Base-by-base conservation (phyloP, 495 filamentous ascomycete species). In the Penicillium subrubescens region DNA sequence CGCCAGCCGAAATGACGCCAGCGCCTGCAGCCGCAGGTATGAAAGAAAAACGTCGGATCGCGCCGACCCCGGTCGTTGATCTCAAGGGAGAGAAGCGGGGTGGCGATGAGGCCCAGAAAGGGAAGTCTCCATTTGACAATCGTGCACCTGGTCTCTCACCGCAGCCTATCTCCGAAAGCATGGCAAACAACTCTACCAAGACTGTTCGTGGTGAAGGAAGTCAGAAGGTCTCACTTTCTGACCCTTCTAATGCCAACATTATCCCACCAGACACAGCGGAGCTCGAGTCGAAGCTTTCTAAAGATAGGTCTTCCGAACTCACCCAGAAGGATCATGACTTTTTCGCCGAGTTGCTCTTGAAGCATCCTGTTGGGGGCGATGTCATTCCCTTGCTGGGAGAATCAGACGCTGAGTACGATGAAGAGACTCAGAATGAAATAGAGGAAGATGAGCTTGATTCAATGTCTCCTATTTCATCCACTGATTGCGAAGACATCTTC, bases 351-450 rank as follows among this genome's bases (percentile, higher is more conserved):
- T 75, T 79, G 31, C 62, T 87, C 3, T 53, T 81, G 14, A 86
- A 83, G 51, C 84, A 86, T 66, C 33, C 19, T 4, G 64, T 75
- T 37, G 73, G 74, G 29, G 85, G 88, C 14, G 77, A 86, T 12
- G 73, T 82, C 19, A 76, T 90, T 5, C 87, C 93, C 14, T 5
- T 83, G 0, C 90, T 86, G 66, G 90, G 89, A 29, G 88, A 94
- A 1, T 94, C 81, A 11, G 86, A 88, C 55, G 77, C 73, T 2
- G 82, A 83, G 50, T 86, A 80, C 53, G 84, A 87, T 52, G 65
- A 79, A 12, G 79, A 84, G 1, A 89, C 86, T 0, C 90, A 81
- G 85, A 72, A 71, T 14, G 92, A 93, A 65, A 88, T 89, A 11
- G 69, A 69, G 27, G 35, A 66, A 55, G 25, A 23, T 62, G 19